Percentiles rank a stretch among this genome's conserved stretches.
phyloP scores from a whole-genome alignment of 2,329 filamentous ascomycete genomes.

The Cladosporium sp. region DNA sequence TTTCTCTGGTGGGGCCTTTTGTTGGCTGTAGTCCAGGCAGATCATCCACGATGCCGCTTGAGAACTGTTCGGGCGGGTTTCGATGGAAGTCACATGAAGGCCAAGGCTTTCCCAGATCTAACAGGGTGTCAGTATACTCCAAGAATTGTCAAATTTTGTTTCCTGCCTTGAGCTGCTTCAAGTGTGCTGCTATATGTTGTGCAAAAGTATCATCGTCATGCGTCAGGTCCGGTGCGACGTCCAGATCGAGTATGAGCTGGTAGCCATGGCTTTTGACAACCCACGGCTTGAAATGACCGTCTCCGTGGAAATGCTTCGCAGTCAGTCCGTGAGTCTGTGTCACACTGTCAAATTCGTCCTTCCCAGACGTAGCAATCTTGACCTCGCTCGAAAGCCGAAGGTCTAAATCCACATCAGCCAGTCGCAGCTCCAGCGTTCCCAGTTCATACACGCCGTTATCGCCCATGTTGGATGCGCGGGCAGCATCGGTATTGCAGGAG shows the following conservation, averaged over 20 bases:
- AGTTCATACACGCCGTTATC: constrained; percentile 16
- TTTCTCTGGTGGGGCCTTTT: neutral
- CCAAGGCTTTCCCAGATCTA: constrained; percentile 12
- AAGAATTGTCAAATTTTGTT: neutral
- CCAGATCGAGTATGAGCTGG: neutral
- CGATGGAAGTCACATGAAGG: constrained; percentile 4
- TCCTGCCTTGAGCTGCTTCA: constrained; percentile 13
- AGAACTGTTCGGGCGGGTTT: neutral
- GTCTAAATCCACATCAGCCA: constrained; percentile 7
- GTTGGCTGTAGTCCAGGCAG: neutral
- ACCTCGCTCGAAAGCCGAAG: constrained; percentile 10
- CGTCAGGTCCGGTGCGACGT: neutral
- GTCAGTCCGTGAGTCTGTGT: neutral
- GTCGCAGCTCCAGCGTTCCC: constrained; percentile 5
- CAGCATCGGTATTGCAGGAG: constrained; percentile 5
- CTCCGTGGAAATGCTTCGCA: neutral
- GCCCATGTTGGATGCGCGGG: constrained; percentile 20
- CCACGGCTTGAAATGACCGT: constrained; percentile 3
- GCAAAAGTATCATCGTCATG: neutral
- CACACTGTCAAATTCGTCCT: neutral
- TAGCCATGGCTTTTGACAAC: constrained; percentile 5
- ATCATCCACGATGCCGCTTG: constrained; percentile 3
- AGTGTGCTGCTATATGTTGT: neutral
- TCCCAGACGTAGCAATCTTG: neutral
- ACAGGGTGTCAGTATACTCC: neutral